Conservation (phyloP, 805 yeast species). For the Candida nonsorbophila region DNA sequence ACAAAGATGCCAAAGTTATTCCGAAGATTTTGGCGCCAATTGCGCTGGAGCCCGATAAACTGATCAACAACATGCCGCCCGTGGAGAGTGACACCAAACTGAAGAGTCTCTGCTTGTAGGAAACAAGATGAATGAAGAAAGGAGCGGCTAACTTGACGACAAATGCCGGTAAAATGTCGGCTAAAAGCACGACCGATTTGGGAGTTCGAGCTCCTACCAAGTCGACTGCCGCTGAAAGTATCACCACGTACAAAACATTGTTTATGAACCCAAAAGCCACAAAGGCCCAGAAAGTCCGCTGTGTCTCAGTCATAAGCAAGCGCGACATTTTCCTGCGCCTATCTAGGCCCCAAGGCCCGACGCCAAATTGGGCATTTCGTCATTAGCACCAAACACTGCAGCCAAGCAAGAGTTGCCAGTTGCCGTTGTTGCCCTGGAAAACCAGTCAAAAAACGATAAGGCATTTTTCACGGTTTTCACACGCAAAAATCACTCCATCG, state of each 20-base stretch:
- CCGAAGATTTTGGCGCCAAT: slow-evolving; percentile 53
- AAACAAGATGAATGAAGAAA: slow-evolving; percentile 63
- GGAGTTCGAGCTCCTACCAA: slow-evolving; percentile 81
- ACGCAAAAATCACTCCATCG: not conserved
- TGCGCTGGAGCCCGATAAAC: slow-evolving; percentile 27
- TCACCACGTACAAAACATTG: slow-evolving; percentile 86
- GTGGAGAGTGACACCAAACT: slow-evolving; percentile 54
- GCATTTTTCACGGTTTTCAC: not conserved
- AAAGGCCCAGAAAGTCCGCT: slow-evolving; percentile 46
- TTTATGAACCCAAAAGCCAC: slow-evolving; percentile 84
- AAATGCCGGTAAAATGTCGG: slow-evolving; percentile 85
- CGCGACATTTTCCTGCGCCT: not conserved
- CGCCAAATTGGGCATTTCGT: slow-evolving; percentile 2
- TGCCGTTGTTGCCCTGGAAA: not conserved
- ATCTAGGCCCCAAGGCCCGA: not conserved
- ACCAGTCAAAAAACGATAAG: not conserved
- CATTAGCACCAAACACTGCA: not conserved
- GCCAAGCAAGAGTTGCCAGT: not conserved
- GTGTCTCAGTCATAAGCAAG: slow-evolving; percentile 2
- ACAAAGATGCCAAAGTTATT: slow-evolving; percentile 69
- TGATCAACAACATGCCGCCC: slow-evolving; percentile 70
- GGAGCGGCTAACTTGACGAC: slow-evolving; percentile 69
- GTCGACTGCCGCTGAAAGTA: slow-evolving; percentile 87
- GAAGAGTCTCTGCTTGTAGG: slow-evolving; percentile 53
- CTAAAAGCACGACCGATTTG: slow-evolving; percentile 77